A percentile compares a stretch with the other conserved stretches of the same genome.
Evolutionary conservation across 805 yeast genomes (phyloP).

Genomic region (Myxozyma monticola): DNA sequence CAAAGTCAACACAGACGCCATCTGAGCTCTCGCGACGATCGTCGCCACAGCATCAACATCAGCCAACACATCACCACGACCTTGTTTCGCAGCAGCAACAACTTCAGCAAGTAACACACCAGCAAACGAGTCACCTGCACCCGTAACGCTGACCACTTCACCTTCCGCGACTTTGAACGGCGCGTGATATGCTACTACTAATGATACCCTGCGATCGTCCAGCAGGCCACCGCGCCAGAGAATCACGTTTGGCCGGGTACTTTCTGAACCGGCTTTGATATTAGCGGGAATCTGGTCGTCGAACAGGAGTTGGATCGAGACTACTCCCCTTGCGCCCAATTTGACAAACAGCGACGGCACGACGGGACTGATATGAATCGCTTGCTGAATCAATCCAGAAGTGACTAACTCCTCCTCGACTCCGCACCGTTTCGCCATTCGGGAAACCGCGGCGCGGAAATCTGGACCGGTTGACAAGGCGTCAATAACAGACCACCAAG

Average conservation of each 20-base stretch:
- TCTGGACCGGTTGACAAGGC: slow-evolving; percentile 50
- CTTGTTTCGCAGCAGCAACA: slow-evolving; percentile 25
- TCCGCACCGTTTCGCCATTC: slow-evolving; percentile 37
- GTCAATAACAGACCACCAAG: slow-evolving; percentile 78
- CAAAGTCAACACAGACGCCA: slow-evolving; percentile 26
- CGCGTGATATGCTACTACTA: slow-evolving; percentile 3
- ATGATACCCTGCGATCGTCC: background rate
- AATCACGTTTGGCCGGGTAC: slow-evolving; percentile 22
- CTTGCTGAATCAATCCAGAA: slow-evolving; percentile 58
- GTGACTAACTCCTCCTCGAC: slow-evolving; percentile 32
- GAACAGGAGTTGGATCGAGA: slow-evolving; percentile 42
- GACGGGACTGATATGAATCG: slow-evolving; percentile 72
- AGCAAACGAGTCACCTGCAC: slow-evolving; percentile 82
- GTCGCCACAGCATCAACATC: slow-evolving; percentile 3
- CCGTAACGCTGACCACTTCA: slow-evolving; percentile 66
- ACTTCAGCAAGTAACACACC: slow-evolving; percentile 59
- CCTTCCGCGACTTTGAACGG: background rate
- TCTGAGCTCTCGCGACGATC: slow-evolving; percentile 21
- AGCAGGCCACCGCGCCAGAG: slow-evolving; percentile 27
- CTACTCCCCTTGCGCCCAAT: slow-evolving; percentile 65
- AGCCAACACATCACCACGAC: slow-evolving; percentile 26
- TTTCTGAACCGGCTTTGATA: background rate
- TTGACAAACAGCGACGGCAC: slow-evolving; percentile 66
- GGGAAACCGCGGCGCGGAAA: slow-evolving; percentile 43
- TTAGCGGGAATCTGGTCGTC: background rate